Base-by-base conservation (phyloP, 2,329 filamentous ascomycete species). In the Metarhizium guizhouense region DNA sequence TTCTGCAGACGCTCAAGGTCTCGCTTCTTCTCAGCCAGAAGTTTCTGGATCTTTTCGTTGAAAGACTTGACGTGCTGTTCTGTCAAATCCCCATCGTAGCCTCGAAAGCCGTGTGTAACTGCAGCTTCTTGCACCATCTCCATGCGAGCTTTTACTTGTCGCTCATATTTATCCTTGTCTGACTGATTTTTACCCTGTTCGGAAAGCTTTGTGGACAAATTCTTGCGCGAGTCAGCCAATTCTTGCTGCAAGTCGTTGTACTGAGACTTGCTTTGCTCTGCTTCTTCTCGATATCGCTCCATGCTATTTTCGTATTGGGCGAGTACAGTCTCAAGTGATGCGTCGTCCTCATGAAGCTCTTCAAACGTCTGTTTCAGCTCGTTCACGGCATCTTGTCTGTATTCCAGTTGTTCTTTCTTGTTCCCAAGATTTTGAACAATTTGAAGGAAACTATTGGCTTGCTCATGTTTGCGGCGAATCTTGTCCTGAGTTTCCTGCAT, bases 121-220 rank as follows among this genome's bases (percentile, higher is more conserved):
- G 93, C 90, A 42, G 89, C 84, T 56, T 92, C 85, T 60, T 85
- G 90, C 55, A 96, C 84, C 68, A 95, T 80, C 10, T 81, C 78
- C 64, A 86, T 79, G 43, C 93, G 87, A 48, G 81, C 76, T 62
- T 83, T 76, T 3, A 96, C 68, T 61, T 96, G 88, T 4, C 87
- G 83, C 66, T 96, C 90, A 66, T 94, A 90, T 63, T 87, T 89
- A 59, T 89, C 86, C 72, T 93, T 91, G 66, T 96, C 87, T 2
- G 92, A 93, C 69, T 94, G 83, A 62, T 87, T 85, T 61, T 86
- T 89, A 47, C 93, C 93, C 62, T 84, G 79, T 62, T 91, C 86
- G 1, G 81, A 74, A 42, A 82, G 74, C 62, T 84, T 84, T 25
- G 66, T 61, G 0, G 79, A 78, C 47, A 82, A 68, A 4, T 76